These are phyloP conservation scores for Coleophoma crateriformis DNA, from an alignment of 2,329 filamentous ascomycete species.

Conservation along the genomic window DNA sequence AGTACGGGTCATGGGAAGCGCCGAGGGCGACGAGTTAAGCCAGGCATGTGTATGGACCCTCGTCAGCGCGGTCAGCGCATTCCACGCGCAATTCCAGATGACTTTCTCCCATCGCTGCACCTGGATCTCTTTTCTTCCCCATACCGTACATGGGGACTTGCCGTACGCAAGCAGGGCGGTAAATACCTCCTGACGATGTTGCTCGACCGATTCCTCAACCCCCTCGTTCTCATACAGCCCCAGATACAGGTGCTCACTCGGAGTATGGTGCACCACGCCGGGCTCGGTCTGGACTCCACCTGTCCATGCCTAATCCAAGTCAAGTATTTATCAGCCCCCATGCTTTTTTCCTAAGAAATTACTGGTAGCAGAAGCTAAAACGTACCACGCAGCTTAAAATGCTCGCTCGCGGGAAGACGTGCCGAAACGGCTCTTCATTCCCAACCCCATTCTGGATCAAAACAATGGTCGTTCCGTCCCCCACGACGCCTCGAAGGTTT, in stretches of 20 bases:
- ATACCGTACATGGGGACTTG: conserved; percentile 38
- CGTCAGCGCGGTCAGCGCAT: conserved; percentile 52
- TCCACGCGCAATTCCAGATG: conserved; percentile 56
- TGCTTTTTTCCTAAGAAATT: not conserved
- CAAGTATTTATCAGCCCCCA: not conserved
- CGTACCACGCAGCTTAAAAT: conserved; percentile 50
- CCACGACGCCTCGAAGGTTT: conserved; percentile 29
- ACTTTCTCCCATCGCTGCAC: conserved; percentile 54
- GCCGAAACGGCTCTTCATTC: conserved; percentile 49
- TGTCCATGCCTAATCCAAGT: conserved; percentile 38
- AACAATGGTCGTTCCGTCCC: conserved; percentile 43
- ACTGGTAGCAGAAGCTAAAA: conserved; percentile 1
- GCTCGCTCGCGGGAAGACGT: conserved; percentile 42
- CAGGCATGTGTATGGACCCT: conserved; percentile 46
- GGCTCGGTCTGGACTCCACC: conserved; percentile 44
- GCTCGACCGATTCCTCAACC: conserved; percentile 25
- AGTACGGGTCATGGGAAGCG: conserved; percentile 43
- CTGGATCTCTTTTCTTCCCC: conserved; percentile 43
- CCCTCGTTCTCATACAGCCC: conserved; percentile 40
- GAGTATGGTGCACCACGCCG: conserved; percentile 42
- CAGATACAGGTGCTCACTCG: conserved; percentile 48
- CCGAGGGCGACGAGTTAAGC: conserved; percentile 34
- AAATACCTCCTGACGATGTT: conserved; percentile 33
- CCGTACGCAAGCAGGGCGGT: conserved; percentile 33
- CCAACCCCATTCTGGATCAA: conserved; percentile 58